phyloP scores from a whole-genome alignment of 2,329 filamentous ascomycete species.

The Microcyclosporella mali region DNA sequence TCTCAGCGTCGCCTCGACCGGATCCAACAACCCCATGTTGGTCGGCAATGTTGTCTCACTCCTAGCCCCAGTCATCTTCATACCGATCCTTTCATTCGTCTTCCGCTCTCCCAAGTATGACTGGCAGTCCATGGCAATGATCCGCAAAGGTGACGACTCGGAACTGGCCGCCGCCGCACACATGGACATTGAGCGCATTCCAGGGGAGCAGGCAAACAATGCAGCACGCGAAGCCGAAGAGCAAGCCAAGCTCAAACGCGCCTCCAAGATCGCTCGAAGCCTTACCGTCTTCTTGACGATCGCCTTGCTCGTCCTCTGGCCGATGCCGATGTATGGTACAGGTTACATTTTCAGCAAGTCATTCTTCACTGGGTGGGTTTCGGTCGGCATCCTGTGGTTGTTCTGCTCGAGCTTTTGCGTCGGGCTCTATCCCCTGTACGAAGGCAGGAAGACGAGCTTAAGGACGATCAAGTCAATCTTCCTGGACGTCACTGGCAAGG shows the following conservation, averaged over 20 bases:
- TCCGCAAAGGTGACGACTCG: conserved; percentile 71
- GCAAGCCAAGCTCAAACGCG: conserved; percentile 37
- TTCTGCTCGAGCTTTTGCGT: conserved; percentile 67
- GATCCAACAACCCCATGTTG: conserved; percentile 81
- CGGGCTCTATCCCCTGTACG: conserved; percentile 73
- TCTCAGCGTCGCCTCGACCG: conserved; percentile 67
- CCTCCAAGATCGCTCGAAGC: conserved; percentile 47
- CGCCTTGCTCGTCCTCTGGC: conserved; percentile 74
- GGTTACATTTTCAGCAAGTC: conserved; percentile 74
- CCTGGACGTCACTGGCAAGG: conserved; percentile 49
- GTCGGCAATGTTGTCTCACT: conserved; percentile 80
- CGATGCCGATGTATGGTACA: conserved; percentile 82
- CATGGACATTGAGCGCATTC: conserved; percentile 59
- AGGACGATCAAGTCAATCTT: conserved; percentile 57
- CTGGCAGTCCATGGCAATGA: conserved; percentile 75
- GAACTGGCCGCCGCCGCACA: conserved; percentile 60
- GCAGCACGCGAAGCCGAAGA: conserved; percentile 38
- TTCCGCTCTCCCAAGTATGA: conserved; percentile 74
- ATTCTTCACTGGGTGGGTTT: conserved; percentile 55
- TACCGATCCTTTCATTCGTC: conserved; percentile 66
- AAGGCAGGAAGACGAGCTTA: conserved; percentile 63
- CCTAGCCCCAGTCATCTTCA: conserved; percentile 66
- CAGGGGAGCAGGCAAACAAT: conserved; percentile 42
- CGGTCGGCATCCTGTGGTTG: conserved; percentile 72
- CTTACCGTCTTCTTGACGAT: conserved; percentile 61